A percentile compares a stretch with the other conserved stretches of the same genome.
Evolutionary conservation across 2,329 filamentous ascomycete genomes (phyloP).

Genomic region (Alternaria longipes): DNA sequence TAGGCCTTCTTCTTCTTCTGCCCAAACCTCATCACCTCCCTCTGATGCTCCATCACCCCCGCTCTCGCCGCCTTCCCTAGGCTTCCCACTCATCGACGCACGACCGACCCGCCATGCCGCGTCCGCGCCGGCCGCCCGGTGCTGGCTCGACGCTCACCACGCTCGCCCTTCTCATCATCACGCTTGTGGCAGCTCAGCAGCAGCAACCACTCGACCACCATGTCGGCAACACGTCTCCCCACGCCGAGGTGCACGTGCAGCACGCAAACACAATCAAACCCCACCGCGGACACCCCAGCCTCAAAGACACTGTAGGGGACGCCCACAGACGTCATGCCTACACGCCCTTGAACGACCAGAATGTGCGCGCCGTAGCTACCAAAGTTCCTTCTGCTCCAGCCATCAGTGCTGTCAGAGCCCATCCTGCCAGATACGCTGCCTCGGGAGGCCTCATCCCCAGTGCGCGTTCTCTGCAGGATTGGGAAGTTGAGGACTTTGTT

Average conservation of each 20-base stretch:
- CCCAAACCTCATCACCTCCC: conserved; percentile 22
- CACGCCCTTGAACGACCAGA: conserved; percentile 51
- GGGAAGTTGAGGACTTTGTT: conserved; percentile 99
- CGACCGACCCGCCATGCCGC: conserved; percentile 44
- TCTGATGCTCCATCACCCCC: conserved; percentile 47
- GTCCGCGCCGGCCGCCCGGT: conserved; percentile 52
- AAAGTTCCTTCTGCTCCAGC: conserved; percentile 81
- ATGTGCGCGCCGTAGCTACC: conserved; percentile 97
- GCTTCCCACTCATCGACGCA: conserved; percentile 37
- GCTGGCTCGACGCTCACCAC: conserved; percentile 49
- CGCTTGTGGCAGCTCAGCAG: conserved; percentile 54
- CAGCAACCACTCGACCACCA: conserved; percentile 48
- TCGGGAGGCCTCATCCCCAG: conserved; percentile 63
- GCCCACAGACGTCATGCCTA: conserved; percentile 35
- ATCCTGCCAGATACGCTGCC: conserved; percentile 69
- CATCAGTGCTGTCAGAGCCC: conserved; percentile 89
- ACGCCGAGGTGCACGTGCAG: conserved; percentile 39
- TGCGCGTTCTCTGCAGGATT: conserved; percentile 98
- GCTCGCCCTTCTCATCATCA: conserved; percentile 48
- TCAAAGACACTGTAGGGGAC: conserved; percentile 26
- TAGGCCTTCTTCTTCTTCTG: conserved; percentile 20
- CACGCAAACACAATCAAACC: conserved; percentile 23
- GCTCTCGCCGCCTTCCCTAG: conserved; percentile 40
- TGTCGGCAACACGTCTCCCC: conserved; percentile 35
- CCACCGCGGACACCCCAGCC: conserved; percentile 16